Conservation (phyloP, 305 asterid species). For the Striga hermonthica region DNA sequence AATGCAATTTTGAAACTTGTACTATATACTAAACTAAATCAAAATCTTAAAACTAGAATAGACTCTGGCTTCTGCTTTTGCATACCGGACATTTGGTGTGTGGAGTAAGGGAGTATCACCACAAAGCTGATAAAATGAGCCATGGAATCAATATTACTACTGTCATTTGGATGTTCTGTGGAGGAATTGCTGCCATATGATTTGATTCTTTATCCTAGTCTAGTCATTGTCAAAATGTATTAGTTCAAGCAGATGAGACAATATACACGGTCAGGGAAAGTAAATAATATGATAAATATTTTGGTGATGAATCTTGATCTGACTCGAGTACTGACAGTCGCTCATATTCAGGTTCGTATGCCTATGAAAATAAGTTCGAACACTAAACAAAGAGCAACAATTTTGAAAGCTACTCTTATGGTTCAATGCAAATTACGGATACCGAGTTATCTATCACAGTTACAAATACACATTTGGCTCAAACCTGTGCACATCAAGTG, state of each 20-base stretch:
- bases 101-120: no score
- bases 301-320: background rate
- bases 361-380: background rate
- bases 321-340: background rate
- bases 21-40: no score
- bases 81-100: no score
- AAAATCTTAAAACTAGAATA: no score
- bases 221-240: background rate
- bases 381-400: background rate
- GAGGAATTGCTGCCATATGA: no score
- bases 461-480: background rate
- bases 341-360: background rate
- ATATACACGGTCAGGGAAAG: background rate
- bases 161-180: no score
- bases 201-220: background rate
- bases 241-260: no score
- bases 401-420: background rate
- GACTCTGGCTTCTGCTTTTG: no score
- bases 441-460: background rate
- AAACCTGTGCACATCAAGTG: background rate
- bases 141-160: no score
- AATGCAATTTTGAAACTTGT: no score
- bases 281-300: background rate
- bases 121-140: no score
- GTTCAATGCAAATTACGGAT: background rate